Evolutionary conservation across 768 basidiomycete genomes (phyloP).

Genomic region (Auriscalpium microsporum): DNA sequence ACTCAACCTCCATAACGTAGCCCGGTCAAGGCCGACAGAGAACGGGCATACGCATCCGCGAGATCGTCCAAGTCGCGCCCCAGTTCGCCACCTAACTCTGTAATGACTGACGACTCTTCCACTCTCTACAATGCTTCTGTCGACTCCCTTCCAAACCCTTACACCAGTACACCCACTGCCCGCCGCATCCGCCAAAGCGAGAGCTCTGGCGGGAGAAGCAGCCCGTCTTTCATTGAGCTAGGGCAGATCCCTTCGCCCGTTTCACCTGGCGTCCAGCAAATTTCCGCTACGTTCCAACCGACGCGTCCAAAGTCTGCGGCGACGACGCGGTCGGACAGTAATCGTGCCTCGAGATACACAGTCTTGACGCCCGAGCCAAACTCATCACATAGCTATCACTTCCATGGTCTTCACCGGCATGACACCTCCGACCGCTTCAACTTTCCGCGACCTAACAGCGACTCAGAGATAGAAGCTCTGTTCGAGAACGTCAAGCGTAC

Average conservation of each 20-base stretch:
- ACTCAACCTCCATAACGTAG: conserved; percentile 51
- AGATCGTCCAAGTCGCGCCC: conserved; percentile 30
- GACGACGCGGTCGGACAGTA: conserved; percentile 43
- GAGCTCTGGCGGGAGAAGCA: conserved; percentile 30
- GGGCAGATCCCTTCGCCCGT: conserved; percentile 32
- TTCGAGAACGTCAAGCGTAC: conserved; percentile 72
- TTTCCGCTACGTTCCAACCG: conserved; percentile 14
- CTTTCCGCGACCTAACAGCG: conserved; percentile 69
- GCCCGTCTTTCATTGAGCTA: conserved; percentile 47
- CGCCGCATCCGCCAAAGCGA: conserved; percentile 46
- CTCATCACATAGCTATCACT: conserved; percentile 43
- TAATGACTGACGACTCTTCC: conserved; percentile 49
- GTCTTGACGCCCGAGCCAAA: conserved; percentile 43
- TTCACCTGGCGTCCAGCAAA: conserved; percentile 15
- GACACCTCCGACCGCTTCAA: conserved; percentile 48
- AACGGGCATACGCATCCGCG: conserved; percentile 39
- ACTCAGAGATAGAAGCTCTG: conserved; percentile 69
- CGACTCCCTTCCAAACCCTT: conserved; percentile 27
- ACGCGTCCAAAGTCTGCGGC: conserved; percentile 26
- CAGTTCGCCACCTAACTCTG: conserved; percentile 41
- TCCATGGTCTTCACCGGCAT: conserved; percentile 28
- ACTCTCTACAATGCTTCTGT: conserved; percentile 47
- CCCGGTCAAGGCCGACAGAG: conserved; percentile 47
- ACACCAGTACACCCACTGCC: conserved; percentile 22
- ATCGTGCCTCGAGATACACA: conserved; percentile 57